These are phyloP conservation scores for Saccharomyces hybrid DNA, from an alignment of 1,139 yeast species.

Conservation along the genomic window DNA sequence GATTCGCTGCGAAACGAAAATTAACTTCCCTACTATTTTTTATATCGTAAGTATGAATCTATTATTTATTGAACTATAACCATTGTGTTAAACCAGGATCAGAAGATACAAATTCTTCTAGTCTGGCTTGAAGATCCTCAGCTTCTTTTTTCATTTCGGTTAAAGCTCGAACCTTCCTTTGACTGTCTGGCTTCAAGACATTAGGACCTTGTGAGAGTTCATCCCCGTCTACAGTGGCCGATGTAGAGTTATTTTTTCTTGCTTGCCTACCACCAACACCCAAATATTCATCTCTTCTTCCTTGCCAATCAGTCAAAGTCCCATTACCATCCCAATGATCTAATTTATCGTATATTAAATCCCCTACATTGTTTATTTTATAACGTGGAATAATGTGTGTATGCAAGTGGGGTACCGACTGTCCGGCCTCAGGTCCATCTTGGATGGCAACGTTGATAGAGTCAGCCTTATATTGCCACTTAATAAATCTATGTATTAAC, in stretches of 20 bases:
- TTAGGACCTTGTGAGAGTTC: slow-evolving; percentile 38
- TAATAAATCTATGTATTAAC: slow-evolving; percentile 57
- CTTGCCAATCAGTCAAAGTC: slow-evolving; percentile 24
- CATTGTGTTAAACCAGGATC: slow-evolving; percentile 1
- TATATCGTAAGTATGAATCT: not conserved
- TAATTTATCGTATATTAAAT: slow-evolving; percentile 56
- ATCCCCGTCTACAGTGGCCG: slow-evolving; percentile 45
- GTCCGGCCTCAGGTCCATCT: slow-evolving; percentile 95
- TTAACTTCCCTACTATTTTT: not conserved
- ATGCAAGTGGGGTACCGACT: slow-evolving; percentile 87
- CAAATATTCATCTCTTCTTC: slow-evolving; percentile 23
- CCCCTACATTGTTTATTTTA: slow-evolving; percentile 58
- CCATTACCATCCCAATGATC: slow-evolving; percentile 45
- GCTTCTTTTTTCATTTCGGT: slow-evolving; percentile 16
- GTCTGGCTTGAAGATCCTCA: slow-evolving; percentile 4
- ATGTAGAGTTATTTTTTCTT: slow-evolving; percentile 31
- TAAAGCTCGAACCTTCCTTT: slow-evolving; percentile 50
- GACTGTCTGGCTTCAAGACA: slow-evolving; percentile 63
- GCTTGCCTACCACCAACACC: slow-evolving; percentile 24
- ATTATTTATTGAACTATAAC: not conserved
- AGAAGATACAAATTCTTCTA: slow-evolving; percentile 6
- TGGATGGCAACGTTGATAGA: slow-evolving; percentile 84
- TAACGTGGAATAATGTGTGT: slow-evolving; percentile 86
- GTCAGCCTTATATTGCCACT: slow-evolving; percentile 62
- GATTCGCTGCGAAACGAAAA: not conserved